Base-by-base conservation (phyloP, 345 rosid genomes). In the Anacardium occidentale region DNA sequence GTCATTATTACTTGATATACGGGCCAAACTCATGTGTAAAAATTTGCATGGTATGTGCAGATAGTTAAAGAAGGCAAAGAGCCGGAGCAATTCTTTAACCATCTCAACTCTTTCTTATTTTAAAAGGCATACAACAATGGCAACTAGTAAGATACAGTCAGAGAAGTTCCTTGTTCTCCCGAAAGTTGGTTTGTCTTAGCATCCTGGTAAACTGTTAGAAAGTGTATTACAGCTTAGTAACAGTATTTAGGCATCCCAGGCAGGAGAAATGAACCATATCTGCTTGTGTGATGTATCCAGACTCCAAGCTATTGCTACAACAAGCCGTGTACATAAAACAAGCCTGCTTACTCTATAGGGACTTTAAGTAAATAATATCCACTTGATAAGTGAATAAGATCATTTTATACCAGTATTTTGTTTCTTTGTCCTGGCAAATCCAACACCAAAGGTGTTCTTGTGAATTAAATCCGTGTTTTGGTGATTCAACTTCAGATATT, bases 201-300 rank as follows among this genome's bases (percentile, higher is more conserved):
- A 50, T 1, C 71, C 42, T 10, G 10, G 48, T 37, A 5, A 44
- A 65, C 21, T 42, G 37, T 66, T 63, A 25, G 56, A 66, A 51
- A 24, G 68, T 40, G 60, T 20, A 53, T 17, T 65, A 64, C 55
- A 66, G 70, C 66, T 73, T 68, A 15, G 74, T 62, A 13, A 40
- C 68, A 69, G 69, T 55, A 72, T 73, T 50, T 68, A 25, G 63
- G 81, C 84, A 79, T 88, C 87, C 85, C 82, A 69, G 74, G 88
- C 81, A 71, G 82, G 71, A 68, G 29, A 76, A 74, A 62, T 48
- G 69, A 24, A 57, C 11, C 15, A 24, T 48, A 64, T 68, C 74
- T 78, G 88, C 88, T 76, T 66, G 85, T 61, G 83, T 44, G 85
- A 82, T 82, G 85, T 64, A 66, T 72, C 51, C 51, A 71, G 57